phyloP scores from a whole-genome alignment of 768 basidiomycete species.

The Boletus rubescentipes region DNA sequence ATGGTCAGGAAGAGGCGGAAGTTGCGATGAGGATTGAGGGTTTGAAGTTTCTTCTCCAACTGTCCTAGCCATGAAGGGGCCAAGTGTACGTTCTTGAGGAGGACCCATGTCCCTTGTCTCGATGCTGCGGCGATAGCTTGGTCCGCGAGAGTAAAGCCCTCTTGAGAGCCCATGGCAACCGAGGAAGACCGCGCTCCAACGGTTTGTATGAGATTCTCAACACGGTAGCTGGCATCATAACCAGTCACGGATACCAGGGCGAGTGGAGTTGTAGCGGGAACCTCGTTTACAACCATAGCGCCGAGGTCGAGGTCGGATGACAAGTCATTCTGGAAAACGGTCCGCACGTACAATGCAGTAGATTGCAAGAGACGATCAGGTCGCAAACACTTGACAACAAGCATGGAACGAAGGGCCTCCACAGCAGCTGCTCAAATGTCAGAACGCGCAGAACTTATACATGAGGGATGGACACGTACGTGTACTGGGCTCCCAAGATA shows the following conservation, averaged over 20 bases:
- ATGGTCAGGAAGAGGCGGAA: slow-evolving; percentile 98
- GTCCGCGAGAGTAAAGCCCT: slow-evolving; percentile 95
- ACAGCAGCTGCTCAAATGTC: slow-evolving; percentile 52
- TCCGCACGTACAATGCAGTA: slow-evolving; percentile 68
- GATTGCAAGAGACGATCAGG: slow-evolving; percentile 91
- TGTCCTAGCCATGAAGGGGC: slow-evolving; percentile 95
- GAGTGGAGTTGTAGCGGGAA: slow-evolving; percentile 77
- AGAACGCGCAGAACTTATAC: slow-evolving; percentile 4
- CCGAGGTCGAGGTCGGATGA: slow-evolving; percentile 76
- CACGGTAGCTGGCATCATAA: slow-evolving; percentile 97
- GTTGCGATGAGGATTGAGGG: slow-evolving; percentile 80
- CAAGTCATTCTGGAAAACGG: slow-evolving; percentile 81
- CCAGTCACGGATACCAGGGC: slow-evolving; percentile 92
- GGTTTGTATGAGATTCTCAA: slow-evolving; percentile 82
- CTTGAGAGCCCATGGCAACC: slow-evolving; percentile 98
- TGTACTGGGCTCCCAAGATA: slow-evolving; percentile 74
- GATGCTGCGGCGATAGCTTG: slow-evolving; percentile 93
- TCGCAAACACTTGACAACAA: slow-evolving; percentile 87
- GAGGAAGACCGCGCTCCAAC: slow-evolving; percentile 77
- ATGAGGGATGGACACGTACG: slow-evolving; percentile 49
- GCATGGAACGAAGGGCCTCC: slow-evolving; percentile 70
- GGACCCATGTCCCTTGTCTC: slow-evolving; percentile 92
- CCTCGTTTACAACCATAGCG: slow-evolving; percentile 75
- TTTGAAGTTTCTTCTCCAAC: slow-evolving; percentile 95
- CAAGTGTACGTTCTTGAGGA: slow-evolving; percentile 96